Evolutionary conservation across 805 yeast genomes (phyloP).

Genomic region (Yamadazyma nakazawae): DNA sequence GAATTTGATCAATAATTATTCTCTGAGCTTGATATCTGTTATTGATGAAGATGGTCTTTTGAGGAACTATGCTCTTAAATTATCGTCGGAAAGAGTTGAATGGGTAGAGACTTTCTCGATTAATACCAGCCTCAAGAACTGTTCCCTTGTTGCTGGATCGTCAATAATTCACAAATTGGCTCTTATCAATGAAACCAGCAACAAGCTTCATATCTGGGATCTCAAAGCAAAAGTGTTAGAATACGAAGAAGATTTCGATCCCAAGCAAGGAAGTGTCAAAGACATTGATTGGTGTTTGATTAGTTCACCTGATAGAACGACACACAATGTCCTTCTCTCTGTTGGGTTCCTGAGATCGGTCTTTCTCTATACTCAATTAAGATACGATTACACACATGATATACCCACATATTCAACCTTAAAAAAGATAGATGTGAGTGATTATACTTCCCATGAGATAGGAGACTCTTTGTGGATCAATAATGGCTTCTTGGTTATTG

Average conservation of each 20-base stretch:
- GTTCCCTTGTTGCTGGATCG: conserved; percentile 65
- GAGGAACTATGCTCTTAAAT: conserved; percentile 17
- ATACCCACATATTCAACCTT: conserved; percentile 76
- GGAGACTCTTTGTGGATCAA: conserved; percentile 89
- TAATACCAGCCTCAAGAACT: conserved; percentile 52
- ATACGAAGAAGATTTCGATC: conserved; percentile 45
- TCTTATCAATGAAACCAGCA: conserved; percentile 54
- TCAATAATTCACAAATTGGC: conserved; percentile 69
- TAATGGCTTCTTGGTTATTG: conserved; percentile 75
- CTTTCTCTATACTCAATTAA: conserved; percentile 69
- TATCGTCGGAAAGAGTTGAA: conserved; percentile 1
- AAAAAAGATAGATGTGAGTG: conserved; percentile 65
- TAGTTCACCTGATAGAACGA: conserved; percentile 16
- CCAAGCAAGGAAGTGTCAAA: conserved; percentile 37
- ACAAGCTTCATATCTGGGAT: conserved; percentile 75
- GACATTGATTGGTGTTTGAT: conserved; percentile 89
- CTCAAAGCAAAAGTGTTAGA: conserved; percentile 63
- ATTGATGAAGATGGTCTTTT: conserved; percentile 45
- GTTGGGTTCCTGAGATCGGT: conserved; percentile 70
- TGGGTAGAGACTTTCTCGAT: conserved; percentile 56
- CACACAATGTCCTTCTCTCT: conserved; percentile 58
- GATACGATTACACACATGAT: conserved; percentile 84
- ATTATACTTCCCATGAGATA: conserved; percentile 72
- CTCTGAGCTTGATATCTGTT: conserved; percentile 45
- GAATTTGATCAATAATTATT: conserved; percentile 17